These are phyloP conservation scores for Aristolochia contorta DNA, from an alignment of 164 flowering plant genomes.

Conservation along the genomic window DNA sequence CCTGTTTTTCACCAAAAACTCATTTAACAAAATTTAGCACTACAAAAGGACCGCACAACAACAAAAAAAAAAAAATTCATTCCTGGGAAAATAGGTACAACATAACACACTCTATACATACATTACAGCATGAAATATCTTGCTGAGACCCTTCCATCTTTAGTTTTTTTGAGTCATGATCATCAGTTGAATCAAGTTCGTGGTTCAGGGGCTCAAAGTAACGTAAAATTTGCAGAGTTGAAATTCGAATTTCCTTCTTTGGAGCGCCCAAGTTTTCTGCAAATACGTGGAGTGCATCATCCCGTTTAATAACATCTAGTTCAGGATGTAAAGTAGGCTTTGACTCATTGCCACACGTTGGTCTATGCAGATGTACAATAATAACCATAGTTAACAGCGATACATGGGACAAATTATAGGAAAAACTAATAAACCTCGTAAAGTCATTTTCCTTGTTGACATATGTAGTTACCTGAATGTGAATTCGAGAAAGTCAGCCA, in stretches of 20 bases:
- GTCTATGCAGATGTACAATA: not conserved
- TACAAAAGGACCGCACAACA: conserved; percentile 1
- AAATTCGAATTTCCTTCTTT: conserved; percentile 53
- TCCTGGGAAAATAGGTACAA: too few species aligned
- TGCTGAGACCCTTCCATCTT: conserved; percentile 27
- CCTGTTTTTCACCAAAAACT: conserved; percentile 30
- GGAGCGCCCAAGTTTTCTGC: conserved; percentile 54
- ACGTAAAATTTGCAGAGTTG: conserved; percentile 70
- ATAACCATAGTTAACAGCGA: not conserved
- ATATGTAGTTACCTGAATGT: conserved; percentile 36
- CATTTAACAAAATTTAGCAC: not conserved
- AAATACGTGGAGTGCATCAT: conserved; percentile 37
- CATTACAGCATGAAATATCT: conserved; percentile 26
- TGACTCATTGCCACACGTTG: not conserved
- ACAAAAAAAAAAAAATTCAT: too few species aligned
- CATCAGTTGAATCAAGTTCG: conserved; percentile 15
- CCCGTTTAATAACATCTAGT: not conserved
- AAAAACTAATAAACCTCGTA: not conserved
- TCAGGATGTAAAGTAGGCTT: not conserved
- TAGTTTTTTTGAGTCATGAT: conserved; percentile 25
- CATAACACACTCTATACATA: conserved; percentile 13
- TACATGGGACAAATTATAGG: not conserved
- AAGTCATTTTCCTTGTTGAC: not conserved
- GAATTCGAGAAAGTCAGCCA: conserved; percentile 68
- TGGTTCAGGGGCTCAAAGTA: conserved; percentile 38